phyloP scores from a whole-genome alignment of 2,329 filamentous ascomycete species.

The Capronia americana region DNA sequence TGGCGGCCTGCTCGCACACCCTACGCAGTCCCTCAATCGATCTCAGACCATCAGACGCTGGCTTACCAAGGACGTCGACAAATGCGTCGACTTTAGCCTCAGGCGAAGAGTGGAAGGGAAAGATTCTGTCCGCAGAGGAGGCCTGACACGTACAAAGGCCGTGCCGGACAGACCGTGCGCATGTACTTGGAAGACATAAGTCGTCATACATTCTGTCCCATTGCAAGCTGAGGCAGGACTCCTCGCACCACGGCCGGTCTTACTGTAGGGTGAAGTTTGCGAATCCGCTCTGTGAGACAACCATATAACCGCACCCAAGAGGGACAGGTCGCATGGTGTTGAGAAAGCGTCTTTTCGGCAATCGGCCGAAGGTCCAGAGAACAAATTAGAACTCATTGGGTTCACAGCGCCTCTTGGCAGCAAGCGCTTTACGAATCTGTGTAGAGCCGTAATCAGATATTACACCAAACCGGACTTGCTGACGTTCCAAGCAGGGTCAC shows the following conservation, averaged over 20 bases:
- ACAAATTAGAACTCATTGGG: neutral
- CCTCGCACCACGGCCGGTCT: neutral
- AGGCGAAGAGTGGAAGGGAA: neutral
- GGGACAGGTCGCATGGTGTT: neutral
- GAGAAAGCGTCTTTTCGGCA: neutral
- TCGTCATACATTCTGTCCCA: neutral
- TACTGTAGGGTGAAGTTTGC: neutral
- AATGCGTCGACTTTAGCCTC: neutral
- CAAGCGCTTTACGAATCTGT: neutral
- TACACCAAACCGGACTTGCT: neutral
- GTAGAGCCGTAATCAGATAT: neutral
- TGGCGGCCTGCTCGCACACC: neutral
- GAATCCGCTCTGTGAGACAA: neutral
- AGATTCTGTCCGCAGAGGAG: neutral
- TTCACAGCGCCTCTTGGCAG: neutral
- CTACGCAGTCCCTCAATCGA: neutral
- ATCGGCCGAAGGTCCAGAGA: neutral
- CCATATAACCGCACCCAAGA: too few relatives aligned
- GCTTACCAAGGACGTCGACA: neutral
- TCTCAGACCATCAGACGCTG: neutral
- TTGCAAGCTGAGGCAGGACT: neutral
- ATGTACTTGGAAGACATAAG: too few relatives aligned
- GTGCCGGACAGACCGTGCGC: neutral
- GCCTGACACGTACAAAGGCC: neutral
- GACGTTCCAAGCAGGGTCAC: neutral